Conservation (phyloP, 2,329 filamentous ascomycete species). For the Colletotrichum acutatum region DNA sequence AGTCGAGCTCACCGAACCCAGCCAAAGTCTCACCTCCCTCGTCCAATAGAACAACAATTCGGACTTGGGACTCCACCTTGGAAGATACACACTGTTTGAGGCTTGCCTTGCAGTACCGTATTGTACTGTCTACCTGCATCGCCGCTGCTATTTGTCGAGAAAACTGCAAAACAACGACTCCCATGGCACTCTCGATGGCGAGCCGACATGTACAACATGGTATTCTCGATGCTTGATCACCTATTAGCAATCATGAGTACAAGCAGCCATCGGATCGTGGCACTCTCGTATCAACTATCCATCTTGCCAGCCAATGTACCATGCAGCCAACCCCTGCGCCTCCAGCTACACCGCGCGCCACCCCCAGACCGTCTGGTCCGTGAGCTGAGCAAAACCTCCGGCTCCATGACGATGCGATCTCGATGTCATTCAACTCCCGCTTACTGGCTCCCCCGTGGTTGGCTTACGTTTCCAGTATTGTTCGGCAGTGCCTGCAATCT, state of each 20-base stretch:
- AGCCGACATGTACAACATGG: too few species aligned
- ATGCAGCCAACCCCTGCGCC: not conserved
- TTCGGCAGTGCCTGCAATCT: not conserved
- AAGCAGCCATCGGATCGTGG: not conserved
- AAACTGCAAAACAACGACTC: not conserved
- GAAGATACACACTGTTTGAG: not conserved
- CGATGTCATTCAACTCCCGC: not conserved
- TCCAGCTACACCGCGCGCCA: not conserved
- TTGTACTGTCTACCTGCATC: too few species aligned
- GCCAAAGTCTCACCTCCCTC: not conserved
- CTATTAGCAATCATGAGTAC: not conserved
- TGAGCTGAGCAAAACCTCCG: slow-evolving; percentile 1
- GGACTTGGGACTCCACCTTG: not conserved
- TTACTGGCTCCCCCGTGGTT: not conserved
- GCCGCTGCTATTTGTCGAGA: not conserved
- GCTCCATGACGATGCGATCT: not conserved
- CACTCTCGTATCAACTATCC: not conserved
- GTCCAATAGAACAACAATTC: not conserved
- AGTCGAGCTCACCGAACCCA: not conserved
- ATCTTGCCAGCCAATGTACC: not conserved
- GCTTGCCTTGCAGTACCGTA: too few species aligned
- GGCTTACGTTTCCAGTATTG: too few species aligned
- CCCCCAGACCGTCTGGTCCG: not conserved
- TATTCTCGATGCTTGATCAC: not conserved
- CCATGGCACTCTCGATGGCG: not conserved